phyloP scores from a whole-genome alignment of 176 grass and related monocot genomes.

The Oryza glaberrima region DNA sequence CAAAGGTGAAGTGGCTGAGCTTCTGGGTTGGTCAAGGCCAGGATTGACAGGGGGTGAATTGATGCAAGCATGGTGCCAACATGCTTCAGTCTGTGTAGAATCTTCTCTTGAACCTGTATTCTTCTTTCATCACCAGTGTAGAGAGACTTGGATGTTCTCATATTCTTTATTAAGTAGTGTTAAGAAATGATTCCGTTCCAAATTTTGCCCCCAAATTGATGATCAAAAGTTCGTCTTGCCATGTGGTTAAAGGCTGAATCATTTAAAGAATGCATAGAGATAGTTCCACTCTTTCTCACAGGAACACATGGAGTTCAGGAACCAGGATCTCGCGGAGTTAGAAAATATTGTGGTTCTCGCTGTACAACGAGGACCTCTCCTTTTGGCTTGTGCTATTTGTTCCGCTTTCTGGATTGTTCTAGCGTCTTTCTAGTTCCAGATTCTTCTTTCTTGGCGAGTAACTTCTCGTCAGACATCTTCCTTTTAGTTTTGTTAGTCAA shows the following conservation, averaged over 20 bases:
- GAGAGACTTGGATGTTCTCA: slow-evolving; percentile 22
- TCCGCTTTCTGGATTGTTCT: too few relatives aligned
- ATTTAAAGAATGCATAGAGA: not conserved
- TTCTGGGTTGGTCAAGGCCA: slow-evolving; percentile 33
- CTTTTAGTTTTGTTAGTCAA: too few relatives aligned
- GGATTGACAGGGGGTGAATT: not conserved
- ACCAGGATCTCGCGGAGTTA: too few relatives aligned
- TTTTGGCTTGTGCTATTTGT: too few relatives aligned
- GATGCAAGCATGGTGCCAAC: not conserved
- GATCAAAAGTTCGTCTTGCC: not conserved
- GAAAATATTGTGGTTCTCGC: too few relatives aligned
- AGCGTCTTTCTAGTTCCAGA: too few relatives aligned
- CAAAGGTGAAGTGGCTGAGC: slow-evolving; percentile 20
- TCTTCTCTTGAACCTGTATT: not conserved
- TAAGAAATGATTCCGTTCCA: not conserved
- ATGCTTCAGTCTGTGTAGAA: not conserved
- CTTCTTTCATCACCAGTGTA: not conserved
- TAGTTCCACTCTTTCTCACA: not conserved
- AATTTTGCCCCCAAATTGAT: not conserved
- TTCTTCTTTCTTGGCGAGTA: too few relatives aligned
- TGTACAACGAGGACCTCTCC: too few relatives aligned
- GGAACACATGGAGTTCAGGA: too few relatives aligned
- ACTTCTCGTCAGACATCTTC: too few relatives aligned
- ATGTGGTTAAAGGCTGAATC: not conserved
- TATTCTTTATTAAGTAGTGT: slow-evolving; percentile 10